Percentiles rank a stretch among this genome's conserved stretches.
These are phyloP conservation scores for Entomophthora muscae DNA, from an alignment of 371 early-diverging fungal genomes.

Conservation along the genomic window DNA sequence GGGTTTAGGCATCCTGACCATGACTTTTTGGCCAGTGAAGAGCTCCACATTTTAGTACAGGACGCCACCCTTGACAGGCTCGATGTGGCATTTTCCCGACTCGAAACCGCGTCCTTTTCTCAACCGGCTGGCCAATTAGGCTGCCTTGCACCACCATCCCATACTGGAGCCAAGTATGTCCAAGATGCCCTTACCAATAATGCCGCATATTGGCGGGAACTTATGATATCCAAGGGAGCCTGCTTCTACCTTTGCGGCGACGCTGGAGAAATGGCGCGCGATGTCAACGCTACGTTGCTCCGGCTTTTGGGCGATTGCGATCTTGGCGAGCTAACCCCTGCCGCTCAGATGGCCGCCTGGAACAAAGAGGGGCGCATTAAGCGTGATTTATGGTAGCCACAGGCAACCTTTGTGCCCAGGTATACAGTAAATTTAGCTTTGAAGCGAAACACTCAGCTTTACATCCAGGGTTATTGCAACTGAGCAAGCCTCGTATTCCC, in stretches of 20 bases:
- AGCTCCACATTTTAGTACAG: constrained; percentile 25
- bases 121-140: background rate
- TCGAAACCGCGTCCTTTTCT: constrained; percentile 3
- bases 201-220: constrained; percentile 27
- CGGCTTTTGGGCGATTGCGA: constrained; percentile 35
- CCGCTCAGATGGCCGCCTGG: constrained; percentile 38
- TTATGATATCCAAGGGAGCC: constrained; percentile 41
- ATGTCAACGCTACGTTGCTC: constrained; percentile 54
- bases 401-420: no score
- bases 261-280: constrained; percentile 77
- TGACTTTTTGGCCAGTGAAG: constrained; percentile 46
- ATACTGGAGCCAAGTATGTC: constrained; percentile 43
- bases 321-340: constrained; percentile 28
- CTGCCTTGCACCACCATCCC: background rate
- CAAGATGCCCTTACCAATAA: constrained; percentile 53
- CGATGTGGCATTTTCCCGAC: constrained; percentile 38
- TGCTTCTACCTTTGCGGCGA: constrained; percentile 74
- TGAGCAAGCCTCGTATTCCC: no score
- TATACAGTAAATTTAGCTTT: no score
- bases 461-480: no score
- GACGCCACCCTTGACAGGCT: constrained; percentile 34
- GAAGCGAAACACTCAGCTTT: no score
- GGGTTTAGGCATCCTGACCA: constrained; percentile 40
- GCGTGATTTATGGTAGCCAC: constrained; percentile 36
- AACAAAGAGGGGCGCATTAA: constrained; percentile 40